Evolutionary conservation across 768 basidiomycete genomes (phyloP).

Genomic region (Mycena latifolia): DNA sequence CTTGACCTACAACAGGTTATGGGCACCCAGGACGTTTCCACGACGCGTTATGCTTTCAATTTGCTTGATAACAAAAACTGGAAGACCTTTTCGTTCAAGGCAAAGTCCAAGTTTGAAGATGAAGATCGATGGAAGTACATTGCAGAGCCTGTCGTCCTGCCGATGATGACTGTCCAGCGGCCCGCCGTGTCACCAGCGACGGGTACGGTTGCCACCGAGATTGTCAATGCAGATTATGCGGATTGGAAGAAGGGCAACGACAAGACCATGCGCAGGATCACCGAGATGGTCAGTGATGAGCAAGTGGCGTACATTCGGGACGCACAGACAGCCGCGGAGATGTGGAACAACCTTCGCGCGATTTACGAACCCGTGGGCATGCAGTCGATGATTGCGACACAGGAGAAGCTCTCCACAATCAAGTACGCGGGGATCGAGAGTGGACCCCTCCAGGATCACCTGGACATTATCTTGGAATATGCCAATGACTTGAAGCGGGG

Average conservation of each 20-base stretch:
- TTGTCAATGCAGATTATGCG: constrained; percentile 6
- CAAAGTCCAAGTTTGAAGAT: not conserved
- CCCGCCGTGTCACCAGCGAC: not conserved
- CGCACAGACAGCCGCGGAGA: constrained; percentile 4
- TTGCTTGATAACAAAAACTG: not conserved
- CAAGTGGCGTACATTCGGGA: constrained; percentile 11
- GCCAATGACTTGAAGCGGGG: constrained; percentile 3
- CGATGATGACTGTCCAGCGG: not conserved
- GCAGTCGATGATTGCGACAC: constrained; percentile 13
- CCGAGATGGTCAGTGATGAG: constrained; percentile 14
- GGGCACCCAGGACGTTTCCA: constrained; percentile 3
- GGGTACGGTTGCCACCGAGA: no score
- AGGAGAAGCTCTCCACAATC: constrained; percentile 2
- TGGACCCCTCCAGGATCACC: constrained; percentile 14
- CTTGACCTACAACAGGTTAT: constrained; percentile 14
- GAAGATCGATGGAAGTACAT: constrained; percentile 14
- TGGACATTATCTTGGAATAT: constrained; percentile 4
- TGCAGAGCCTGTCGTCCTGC: not conserved
- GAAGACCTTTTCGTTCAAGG: not conserved
- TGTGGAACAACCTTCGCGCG: constrained; percentile 13
- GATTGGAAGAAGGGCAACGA: constrained; percentile 10
- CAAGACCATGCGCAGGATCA: constrained; percentile 9
- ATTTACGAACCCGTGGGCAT: constrained; percentile 8
- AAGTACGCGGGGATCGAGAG: constrained; percentile 10
- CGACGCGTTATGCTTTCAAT: no score